A percentile compares a stretch with the other conserved stretches of the same genome.
These are phyloP conservation scores for Protoeuglena noctilucae DNA, from an alignment of 139 green algal species.

Conservation along the genomic window DNA sequence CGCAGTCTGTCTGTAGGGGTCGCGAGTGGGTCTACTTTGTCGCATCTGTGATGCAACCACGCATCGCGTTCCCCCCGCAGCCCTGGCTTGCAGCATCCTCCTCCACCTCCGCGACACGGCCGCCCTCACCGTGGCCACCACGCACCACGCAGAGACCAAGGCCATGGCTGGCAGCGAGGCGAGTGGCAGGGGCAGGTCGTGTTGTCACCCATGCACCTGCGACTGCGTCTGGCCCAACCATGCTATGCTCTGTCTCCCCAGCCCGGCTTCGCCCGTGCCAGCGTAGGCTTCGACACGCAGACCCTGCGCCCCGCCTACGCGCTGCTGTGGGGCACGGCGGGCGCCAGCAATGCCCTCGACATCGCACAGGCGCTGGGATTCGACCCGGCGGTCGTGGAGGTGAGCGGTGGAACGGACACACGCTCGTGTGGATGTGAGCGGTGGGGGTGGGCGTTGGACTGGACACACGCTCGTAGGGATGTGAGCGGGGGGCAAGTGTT, in stretches of 20 bases:
- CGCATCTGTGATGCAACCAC: not conserved
- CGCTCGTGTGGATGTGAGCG: too few species aligned
- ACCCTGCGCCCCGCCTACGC: slow-evolving; percentile 62
- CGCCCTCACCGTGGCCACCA: slow-evolving; percentile 59
- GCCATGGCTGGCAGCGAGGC: slow-evolving; percentile 5
- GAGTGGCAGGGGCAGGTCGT: not conserved
- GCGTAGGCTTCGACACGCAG: slow-evolving; percentile 72
- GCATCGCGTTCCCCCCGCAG: not conserved
- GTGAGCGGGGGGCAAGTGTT: too few species aligned
- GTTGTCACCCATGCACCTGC: not conserved
- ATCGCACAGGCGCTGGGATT: slow-evolving; percentile 39
- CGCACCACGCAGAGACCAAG: too few species aligned
- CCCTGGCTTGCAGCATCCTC: slow-evolving; percentile 9
- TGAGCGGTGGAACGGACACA: too few species aligned
- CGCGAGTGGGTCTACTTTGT: not conserved
- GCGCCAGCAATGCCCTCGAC: slow-evolving; percentile 30
- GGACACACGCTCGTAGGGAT: too few species aligned
- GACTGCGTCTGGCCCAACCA: not conserved
- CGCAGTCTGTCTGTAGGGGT: slow-evolving; percentile 1
- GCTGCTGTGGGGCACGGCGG: slow-evolving; percentile 60
- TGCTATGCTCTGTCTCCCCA: slow-evolving; percentile 31
- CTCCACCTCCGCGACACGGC: slow-evolving; percentile 29
- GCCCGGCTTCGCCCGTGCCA: slow-evolving; percentile 61
- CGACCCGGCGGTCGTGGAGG: slow-evolving; percentile 22
- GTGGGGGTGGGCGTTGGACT: too few species aligned